Conservation (phyloP, 1,284 basidiomycete genomes). For the Cryptococcus sp. region DNA sequence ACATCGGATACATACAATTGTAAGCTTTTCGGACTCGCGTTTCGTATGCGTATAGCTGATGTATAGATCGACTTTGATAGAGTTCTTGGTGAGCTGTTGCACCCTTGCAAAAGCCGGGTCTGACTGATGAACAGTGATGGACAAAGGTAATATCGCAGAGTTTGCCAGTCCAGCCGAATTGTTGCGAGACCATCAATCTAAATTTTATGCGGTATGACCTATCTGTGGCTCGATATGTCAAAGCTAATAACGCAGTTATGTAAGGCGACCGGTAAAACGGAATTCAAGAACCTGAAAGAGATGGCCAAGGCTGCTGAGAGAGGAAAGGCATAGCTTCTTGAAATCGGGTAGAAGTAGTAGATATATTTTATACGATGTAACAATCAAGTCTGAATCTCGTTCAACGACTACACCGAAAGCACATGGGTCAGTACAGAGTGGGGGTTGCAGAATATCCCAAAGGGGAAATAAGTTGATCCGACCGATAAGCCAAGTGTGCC, state of each 20-base stretch:
- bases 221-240: neutral
- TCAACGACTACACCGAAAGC: too few species aligned
- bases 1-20: slow-evolving; percentile 63
- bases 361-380: too few species aligned
- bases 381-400: too few species aligned
- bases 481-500: too few species aligned
- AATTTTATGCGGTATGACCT: slow-evolving; percentile 57
- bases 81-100: slow-evolving; percentile 48
- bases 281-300: slow-evolving; percentile 62
- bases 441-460: too few species aligned
- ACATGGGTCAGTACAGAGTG: too few species aligned
- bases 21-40: slow-evolving; percentile 32
- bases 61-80: slow-evolving; percentile 73
- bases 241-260: slow-evolving; percentile 53
- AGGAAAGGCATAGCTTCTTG: too few species aligned
- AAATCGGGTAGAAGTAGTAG: neutral
- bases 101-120: neutral
- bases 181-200: slow-evolving; percentile 61
- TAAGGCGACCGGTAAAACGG: slow-evolving; percentile 72
- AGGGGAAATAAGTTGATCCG: too few species aligned
- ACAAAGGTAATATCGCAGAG: slow-evolving; percentile 63
- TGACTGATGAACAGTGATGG: slow-evolving; percentile 38
- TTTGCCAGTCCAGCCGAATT: slow-evolving; percentile 71
- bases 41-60: neutral
- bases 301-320: slow-evolving; percentile 42